Evolutionary conservation across 768 basidiomycete species (phyloP), one percentile per base, ranked within the genome.

Genomic region (Chalciporus chontae): DNA sequence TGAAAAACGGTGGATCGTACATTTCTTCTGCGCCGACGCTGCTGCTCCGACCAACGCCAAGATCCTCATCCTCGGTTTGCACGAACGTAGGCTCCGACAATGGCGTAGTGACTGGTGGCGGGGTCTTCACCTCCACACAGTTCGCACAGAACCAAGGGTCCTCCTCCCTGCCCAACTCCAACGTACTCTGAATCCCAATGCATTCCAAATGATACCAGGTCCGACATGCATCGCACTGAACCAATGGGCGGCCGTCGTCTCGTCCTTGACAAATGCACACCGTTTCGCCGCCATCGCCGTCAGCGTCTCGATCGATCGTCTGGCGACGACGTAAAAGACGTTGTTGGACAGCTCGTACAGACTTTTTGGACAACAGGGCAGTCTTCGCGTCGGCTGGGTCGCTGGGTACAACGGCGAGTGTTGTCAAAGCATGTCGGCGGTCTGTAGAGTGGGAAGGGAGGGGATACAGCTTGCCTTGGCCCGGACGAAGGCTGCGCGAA

Each of bases 201-300:
- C 90, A 93, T 39, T 79, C 69, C 27, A 90, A 74, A 67, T 93
- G 90, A 62, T 86, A 91, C 90, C 90, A 93, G 14, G 74, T 83
- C 62, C 80, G 73, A 64, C 90, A 93, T 4, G 76, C 74, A 58
- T 92, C 89, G 56, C 90, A 93, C 59, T 90, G 90, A 27, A 92
- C 90, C 40, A 88, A 74, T 50, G 82, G 78, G n/a, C 84, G 72
- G 4, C 84, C 88, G 51, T 89, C 85, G 57, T 87, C 84, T 44
- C 69, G 72, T 15, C 81, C 84, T 38, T 71, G 68, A 62, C 89
- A 91, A 23, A 86, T 73, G 62, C 90, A 92, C 15, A 83, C 59
- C 15, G 76, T 66, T 42, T 79, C 78, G 10, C 77, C 77, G 5
- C 77, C 77, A 11, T 74, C 74, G 10, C 70, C 72, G 13, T 73